phyloP scores from a whole-genome alignment of 2,329 filamentous ascomycete genomes.

The Xylariaceae sp. region DNA sequence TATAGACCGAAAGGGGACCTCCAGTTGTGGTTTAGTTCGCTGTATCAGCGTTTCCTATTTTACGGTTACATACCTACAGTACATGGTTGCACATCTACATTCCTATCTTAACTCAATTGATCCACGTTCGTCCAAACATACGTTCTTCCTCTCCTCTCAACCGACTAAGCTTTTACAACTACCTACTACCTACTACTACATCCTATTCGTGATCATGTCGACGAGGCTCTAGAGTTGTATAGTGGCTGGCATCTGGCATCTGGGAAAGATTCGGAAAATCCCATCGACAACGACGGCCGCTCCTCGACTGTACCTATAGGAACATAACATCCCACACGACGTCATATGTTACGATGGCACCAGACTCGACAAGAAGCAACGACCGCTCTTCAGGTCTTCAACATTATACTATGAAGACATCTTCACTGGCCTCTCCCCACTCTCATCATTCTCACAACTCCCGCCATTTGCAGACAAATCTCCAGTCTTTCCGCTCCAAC shows the following conservation, averaged over 20 bases:
- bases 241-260: slow-evolving; percentile 4
- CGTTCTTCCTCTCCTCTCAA: neutral
- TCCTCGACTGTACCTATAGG: neutral
- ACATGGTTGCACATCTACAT: too few species aligned
- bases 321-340: slow-evolving; percentile 28
- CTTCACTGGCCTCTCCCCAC: slow-evolving; percentile 40
- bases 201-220: slow-evolving; percentile 14
- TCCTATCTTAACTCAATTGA: too few species aligned
- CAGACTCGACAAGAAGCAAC: slow-evolving; percentile 39
- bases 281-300: slow-evolving; percentile 8
- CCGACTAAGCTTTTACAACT: neutral
- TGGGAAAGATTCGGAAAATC: slow-evolving; percentile 4
- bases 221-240: slow-evolving; percentile 13
- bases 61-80: too few species aligned
- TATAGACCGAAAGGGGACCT: slow-evolving; percentile 1
- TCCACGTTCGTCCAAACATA: too few species aligned
- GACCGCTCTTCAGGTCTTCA: slow-evolving; percentile 37
- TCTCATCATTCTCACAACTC: slow-evolving; percentile 36
- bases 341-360: slow-evolving; percentile 39
- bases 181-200: neutral
- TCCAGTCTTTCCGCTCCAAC: slow-evolving; percentile 49
- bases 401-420: slow-evolving; percentile 46
- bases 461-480: slow-evolving; percentile 48
- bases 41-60: too few species aligned
- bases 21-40: neutral